Conservation (phyloP, 768 basidiomycete genomes). For the Candolleomyces aberdarensis region DNA sequence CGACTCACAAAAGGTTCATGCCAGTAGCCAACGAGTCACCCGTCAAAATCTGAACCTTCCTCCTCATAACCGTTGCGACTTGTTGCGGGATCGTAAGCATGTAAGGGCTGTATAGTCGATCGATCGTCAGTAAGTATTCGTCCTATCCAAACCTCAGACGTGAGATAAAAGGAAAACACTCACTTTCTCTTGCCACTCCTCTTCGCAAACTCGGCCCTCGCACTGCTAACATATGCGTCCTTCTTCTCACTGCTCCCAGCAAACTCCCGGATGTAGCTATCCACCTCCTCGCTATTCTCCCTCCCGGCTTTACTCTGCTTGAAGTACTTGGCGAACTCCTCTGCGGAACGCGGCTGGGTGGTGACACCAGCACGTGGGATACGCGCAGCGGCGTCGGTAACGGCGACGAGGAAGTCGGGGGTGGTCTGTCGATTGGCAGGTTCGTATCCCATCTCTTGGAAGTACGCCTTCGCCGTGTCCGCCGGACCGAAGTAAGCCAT, state of each 20-base stretch:
- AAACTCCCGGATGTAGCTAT: slow-evolving; percentile 39
- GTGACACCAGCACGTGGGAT: slow-evolving; percentile 41
- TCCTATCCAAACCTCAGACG: neutral
- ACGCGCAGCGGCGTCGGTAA: slow-evolving; percentile 61
- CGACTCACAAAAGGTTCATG: slow-evolving; percentile 30
- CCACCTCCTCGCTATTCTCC: slow-evolving; percentile 44
- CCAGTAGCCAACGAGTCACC: slow-evolving; percentile 37
- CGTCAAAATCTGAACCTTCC: slow-evolving; percentile 41
- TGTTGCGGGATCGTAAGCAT: slow-evolving; percentile 44
- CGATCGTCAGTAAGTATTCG: neutral
- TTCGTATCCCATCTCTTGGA: slow-evolving; percentile 40
- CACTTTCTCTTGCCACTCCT: slow-evolving; percentile 35
- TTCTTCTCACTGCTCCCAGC: slow-evolving; percentile 43
- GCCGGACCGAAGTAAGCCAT: slow-evolving; percentile 77
- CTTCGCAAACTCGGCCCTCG: slow-evolving; percentile 47
- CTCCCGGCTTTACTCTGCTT: slow-evolving; percentile 34
- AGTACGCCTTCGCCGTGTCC: slow-evolving; percentile 62
- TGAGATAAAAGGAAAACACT: neutral
- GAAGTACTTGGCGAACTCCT: slow-evolving; percentile 54
- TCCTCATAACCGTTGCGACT: slow-evolving; percentile 40
- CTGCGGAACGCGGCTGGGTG: slow-evolving; percentile 49
- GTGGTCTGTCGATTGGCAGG: slow-evolving; percentile 65
- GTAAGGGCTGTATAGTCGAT: slow-evolving; percentile 34
- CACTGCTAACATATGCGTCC: slow-evolving; percentile 45
- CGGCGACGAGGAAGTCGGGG: slow-evolving; percentile 60